These are phyloP conservation scores for Dioscorea dumetorum DNA, from an alignment of 106 monocot genomes.

Conservation along the genomic window DNA sequence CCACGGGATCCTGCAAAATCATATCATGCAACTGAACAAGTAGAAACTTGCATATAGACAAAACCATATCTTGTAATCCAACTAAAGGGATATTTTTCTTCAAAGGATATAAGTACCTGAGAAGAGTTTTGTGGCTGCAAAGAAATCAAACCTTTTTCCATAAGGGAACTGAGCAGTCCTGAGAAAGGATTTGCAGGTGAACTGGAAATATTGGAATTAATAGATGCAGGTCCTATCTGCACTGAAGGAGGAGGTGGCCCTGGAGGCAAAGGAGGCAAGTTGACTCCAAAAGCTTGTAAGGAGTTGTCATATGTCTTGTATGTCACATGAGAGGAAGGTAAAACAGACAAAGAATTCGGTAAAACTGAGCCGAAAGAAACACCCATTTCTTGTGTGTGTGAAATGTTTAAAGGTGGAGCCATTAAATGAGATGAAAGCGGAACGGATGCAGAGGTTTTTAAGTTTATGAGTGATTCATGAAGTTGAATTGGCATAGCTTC, in stretches of 20 bases:
- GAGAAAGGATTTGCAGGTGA: slow-evolving; percentile 41
- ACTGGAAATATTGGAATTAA: slow-evolving; percentile 26
- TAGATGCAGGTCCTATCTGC: slow-evolving; percentile 23
- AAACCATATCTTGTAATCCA: neutral
- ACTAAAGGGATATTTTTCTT: neutral
- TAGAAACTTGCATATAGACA: too few relatives aligned
- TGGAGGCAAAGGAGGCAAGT: slow-evolving; percentile 56
- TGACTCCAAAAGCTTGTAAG: slow-evolving; percentile 18
- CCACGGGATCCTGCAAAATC: slow-evolving; percentile 48
- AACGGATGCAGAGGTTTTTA: slow-evolving; percentile 15
- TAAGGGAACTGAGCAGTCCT: slow-evolving; percentile 68
- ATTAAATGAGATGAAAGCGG: slow-evolving; percentile 22
- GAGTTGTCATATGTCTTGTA: slow-evolving; percentile 9
- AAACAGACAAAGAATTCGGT: slow-evolving; percentile 21
- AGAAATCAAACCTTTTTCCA: slow-evolving; percentile 82
- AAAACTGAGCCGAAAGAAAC: slow-evolving; percentile 11
- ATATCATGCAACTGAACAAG: neutral
- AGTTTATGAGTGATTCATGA: slow-evolving; percentile 24
- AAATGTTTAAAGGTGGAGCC: slow-evolving; percentile 18
- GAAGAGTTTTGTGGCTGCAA: slow-evolving; percentile 38
- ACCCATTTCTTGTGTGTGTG: slow-evolving; percentile 22
- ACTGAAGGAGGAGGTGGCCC: slow-evolving; percentile 53
- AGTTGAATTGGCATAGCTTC: slow-evolving; percentile 10
- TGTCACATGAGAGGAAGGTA: slow-evolving; percentile 18
- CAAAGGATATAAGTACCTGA: slow-evolving; percentile 31